Percentiles rank a stretch among this genome's conserved stretches.
These are phyloP conservation scores for Colletotrichum sp. DNA, from an alignment of 2,329 filamentous ascomycete genomes.

Conservation along the genomic window DNA sequence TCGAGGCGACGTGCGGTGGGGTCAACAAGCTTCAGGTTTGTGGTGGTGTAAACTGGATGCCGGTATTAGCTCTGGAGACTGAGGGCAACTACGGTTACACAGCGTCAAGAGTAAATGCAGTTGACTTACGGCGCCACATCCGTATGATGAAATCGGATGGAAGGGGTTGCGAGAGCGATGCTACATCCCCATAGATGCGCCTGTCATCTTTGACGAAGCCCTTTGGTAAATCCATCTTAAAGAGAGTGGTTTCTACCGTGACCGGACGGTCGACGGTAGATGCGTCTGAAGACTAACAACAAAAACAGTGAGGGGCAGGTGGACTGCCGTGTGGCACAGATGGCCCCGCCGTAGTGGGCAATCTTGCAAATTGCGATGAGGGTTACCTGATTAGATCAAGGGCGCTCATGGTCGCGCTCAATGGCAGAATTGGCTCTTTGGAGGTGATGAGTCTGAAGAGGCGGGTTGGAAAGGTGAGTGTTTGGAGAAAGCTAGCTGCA, in stretches of 20 bases:
- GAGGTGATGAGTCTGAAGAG: neutral
- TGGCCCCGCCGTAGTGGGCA: constrained; percentile 15
- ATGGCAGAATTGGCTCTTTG: neutral
- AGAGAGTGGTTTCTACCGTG: constrained; percentile 8
- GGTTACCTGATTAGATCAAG: constrained; percentile 14
- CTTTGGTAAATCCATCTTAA: constrained; percentile 24
- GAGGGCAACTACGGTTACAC: neutral
- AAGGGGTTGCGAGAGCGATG: constrained; percentile 17
- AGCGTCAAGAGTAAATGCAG: neutral
- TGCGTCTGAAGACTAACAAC: neutral
- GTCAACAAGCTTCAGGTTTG: constrained; percentile 61
- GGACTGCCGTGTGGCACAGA: constrained; percentile 6
- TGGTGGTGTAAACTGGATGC: constrained; percentile 62
- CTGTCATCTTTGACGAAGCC: constrained; percentile 23
- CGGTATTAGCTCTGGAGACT: neutral
- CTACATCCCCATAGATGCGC: constrained; percentile 21
- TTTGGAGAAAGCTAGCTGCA: constrained; percentile 7
- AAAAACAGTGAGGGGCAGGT: neutral
- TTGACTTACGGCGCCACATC: constrained; percentile 22
- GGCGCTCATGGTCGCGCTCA: constrained; percentile 15
- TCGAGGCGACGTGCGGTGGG: constrained; percentile 68
- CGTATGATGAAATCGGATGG: constrained; percentile 19
- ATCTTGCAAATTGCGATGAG: constrained; percentile 14
- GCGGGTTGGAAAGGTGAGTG: neutral
- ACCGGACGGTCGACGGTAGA: constrained; percentile 15